Evolutionary conservation across 1,139 yeast genomes (phyloP), one percentile per base, ranked within the genome.

Genomic region (Kluyveromyces sp.): DNA sequence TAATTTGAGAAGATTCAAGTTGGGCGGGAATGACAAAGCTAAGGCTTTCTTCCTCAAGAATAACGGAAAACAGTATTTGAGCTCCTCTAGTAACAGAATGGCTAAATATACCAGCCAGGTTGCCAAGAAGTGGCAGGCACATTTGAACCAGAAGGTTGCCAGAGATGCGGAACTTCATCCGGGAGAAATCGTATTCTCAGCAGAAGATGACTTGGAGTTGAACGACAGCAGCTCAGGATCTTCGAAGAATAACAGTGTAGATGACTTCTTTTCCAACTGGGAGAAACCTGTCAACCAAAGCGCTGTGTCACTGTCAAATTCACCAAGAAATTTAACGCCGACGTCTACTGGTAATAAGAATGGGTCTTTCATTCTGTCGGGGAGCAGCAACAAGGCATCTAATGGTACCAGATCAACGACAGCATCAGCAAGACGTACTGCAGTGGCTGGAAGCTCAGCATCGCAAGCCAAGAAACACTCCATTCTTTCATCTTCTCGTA

Each of bases 251-350:
- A 70, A 70, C 36, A 70, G 79, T 33, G 77, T 74, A 36, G 95
- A 87, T 60, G 96, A 88, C 63, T 92, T 92, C 64, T 92, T 94
- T 67, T 75, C 94, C 45, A 83, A 78, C 62, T 88, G 95, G 94
- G 87, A 86, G 49, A 85, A 86, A 60, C 92, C 94, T 20, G 73
- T 68, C 37, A 70, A 40, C 40, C 36, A 22, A 20, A 38, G 36
- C 29, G 49, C 53, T 41, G 53, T 63, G 12, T 45, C 62, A 48
- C 37, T 53, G 15, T 30, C 42, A 15, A 39, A 41, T n/a, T 46
- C 60, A 3, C 58, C 57, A 33, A 55, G 49, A 37, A 46, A 44
- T 19, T 35, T 51, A 33, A 46, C 57, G 4, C 58, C 59, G 25
- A 43, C 54, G 31, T 47, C 40, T 31, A 52, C 54, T 8, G 50